A percentile compares a stretch with the other conserved stretches of the same genome.
These are phyloP conservation scores for Mycena vitilis DNA, from an alignment of 768 basidiomycete genomes.

Conservation along the genomic window DNA sequence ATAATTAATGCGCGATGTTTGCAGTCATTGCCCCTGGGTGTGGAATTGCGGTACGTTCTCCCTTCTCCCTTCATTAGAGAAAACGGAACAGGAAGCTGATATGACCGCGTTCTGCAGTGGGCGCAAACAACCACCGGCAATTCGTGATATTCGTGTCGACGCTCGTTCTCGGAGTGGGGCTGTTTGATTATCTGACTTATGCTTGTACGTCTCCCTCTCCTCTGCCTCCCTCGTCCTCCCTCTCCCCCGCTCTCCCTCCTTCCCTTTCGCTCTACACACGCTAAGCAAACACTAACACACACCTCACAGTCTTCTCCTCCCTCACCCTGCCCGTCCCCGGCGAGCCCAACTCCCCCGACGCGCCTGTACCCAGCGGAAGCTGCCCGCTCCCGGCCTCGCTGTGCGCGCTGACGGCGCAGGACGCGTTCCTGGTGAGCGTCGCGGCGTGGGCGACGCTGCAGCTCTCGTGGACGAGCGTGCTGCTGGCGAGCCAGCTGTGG, in stretches of 20 bases:
- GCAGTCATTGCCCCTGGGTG: slow-evolving; percentile 97
- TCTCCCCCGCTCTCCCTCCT: too few relatives aligned
- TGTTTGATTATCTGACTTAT: slow-evolving; percentile 88
- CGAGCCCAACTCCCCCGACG: too few relatives aligned
- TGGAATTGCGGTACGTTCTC: slow-evolving; percentile 91
- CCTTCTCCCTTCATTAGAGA: not conserved
- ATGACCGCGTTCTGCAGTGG: too few relatives aligned
- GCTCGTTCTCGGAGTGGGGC: slow-evolving; percentile 81
- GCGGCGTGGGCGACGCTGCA: slow-evolving; percentile 91
- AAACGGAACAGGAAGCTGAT: too few relatives aligned
- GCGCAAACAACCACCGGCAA: slow-evolving; percentile 93
- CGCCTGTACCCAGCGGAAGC: too few relatives aligned
- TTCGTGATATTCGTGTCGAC: slow-evolving; percentile 93
- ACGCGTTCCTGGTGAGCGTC: slow-evolving; percentile 88
- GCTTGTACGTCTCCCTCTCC: slow-evolving; percentile 68
- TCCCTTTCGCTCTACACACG: not conserved
- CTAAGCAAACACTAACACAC: not conserved
- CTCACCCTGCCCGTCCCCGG: slow-evolving; percentile 48
- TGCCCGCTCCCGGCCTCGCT: slow-evolving; percentile 77
- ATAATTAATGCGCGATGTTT: not conserved
- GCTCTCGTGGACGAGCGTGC: slow-evolving; percentile 92
- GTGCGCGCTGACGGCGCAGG: slow-evolving; percentile 77
- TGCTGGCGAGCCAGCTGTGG: slow-evolving; percentile 89
- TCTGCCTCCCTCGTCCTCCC: not conserved
- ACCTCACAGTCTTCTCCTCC: slow-evolving; percentile 70